phyloP scores from a whole-genome alignment of 2,329 filamentous ascomycete genomes.

The Fusarium tjaetaba region DNA sequence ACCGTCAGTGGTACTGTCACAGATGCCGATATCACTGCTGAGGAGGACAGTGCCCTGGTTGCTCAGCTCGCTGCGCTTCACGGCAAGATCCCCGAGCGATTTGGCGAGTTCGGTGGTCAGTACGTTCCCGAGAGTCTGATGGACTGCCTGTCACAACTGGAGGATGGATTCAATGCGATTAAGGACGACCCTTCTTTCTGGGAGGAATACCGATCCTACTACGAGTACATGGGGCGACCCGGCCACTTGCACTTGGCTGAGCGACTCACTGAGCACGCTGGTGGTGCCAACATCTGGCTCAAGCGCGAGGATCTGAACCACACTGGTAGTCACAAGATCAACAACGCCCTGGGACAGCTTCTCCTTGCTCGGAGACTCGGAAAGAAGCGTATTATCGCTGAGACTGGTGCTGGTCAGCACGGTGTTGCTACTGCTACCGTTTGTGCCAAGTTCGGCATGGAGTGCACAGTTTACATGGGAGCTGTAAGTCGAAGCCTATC shows the following conservation, averaged over 20 bases:
- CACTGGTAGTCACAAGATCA: conserved; percentile 99
- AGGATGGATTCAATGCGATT: conserved; percentile 89
- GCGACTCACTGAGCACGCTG: conserved; percentile 86
- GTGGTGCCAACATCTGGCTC: conserved; percentile 95
- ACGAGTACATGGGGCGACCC: conserved; percentile 95
- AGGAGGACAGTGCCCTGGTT: conserved; percentile 69
- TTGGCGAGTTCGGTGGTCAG: conserved; percentile 96
- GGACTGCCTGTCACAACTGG: conserved; percentile 92
- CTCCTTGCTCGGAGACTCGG: conserved; percentile 86
- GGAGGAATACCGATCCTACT: conserved; percentile 96
- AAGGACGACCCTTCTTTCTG: conserved; percentile 91
- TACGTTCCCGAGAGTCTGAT: conserved; percentile 98
- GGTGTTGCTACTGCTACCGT: conserved; percentile 97
- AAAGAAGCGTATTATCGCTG: conserved; percentile 97
- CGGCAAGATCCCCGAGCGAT: conserved; percentile 81
- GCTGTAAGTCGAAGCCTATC: conserved; percentile 60
- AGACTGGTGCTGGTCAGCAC: conserved; percentile 97
- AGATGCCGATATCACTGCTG: conserved; percentile 71
- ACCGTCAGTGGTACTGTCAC: conserved; percentile 70
- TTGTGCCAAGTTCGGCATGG: conserved; percentile 98
- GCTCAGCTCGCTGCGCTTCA: conserved; percentile 88
- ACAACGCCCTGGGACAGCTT: conserved; percentile 95
- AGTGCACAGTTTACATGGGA: conserved; percentile 98
- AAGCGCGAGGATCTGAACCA: conserved; percentile 99
- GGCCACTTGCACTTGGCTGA: conserved; percentile 91